These are phyloP conservation scores for Microcyclosporella mali DNA, from an alignment of 2,329 filamentous ascomycete genomes.

Conservation along the genomic window DNA sequence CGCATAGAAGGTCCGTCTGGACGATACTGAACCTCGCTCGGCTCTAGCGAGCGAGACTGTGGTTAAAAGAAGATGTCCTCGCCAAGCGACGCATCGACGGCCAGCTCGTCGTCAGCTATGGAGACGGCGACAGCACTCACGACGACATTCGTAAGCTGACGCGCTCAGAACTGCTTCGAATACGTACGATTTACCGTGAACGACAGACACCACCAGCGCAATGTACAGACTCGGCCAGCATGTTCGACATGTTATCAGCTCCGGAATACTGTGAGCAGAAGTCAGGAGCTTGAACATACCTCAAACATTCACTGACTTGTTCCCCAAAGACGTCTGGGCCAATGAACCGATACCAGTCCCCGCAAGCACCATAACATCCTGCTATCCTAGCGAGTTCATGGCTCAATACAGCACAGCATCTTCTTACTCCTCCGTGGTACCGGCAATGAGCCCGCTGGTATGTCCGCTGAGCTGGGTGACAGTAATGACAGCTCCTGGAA, in stretches of 20 bases:
- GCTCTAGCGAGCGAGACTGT: no score
- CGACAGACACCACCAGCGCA: constrained; percentile 6
- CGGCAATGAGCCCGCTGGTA: constrained; percentile 11
- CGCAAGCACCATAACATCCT: constrained; percentile 7
- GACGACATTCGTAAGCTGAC: constrained; percentile 4
- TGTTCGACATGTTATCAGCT: constrained; percentile 9
- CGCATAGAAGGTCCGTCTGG: no score
- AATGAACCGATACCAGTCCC: constrained; percentile 11
- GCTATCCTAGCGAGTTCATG: constrained; percentile 11
- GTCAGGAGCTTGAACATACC: no score
- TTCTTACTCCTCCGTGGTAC: constrained; percentile 4
- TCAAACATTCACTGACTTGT: no score
- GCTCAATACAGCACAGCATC: constrained; percentile 5
- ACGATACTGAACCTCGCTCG: no score
- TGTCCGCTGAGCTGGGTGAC: constrained; percentile 11
- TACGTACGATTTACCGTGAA: no score
- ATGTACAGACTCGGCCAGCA: constrained; percentile 6
- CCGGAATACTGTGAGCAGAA: background rate
- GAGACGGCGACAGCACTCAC: constrained; percentile 5
- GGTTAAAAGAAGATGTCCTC: background rate
- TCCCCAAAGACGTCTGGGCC: constrained; percentile 5
- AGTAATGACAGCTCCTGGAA: constrained; percentile 11
- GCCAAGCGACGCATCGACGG: background rate
- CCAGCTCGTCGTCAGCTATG: background rate
- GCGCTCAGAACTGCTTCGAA: no score